Conservation (phyloP, 345 rosid genomes). For the Eucalyptus urophylla region DNA sequence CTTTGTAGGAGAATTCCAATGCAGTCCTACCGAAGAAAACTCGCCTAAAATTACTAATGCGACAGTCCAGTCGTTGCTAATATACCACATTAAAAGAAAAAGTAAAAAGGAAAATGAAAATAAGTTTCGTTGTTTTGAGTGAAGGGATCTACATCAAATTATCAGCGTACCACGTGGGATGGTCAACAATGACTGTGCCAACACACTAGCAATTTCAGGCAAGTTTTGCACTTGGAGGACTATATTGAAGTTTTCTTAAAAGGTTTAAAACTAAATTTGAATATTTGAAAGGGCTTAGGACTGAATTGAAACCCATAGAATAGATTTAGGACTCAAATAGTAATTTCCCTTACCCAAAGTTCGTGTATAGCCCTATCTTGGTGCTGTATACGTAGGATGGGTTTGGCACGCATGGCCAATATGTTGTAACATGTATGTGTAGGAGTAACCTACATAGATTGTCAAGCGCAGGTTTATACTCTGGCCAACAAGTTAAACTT, state of each 20-base stretch:
- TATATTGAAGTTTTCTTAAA: not conserved
- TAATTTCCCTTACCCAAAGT: not conserved
- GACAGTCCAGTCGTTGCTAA: accelerated
- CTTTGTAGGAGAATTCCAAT: not conserved
- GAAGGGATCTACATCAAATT: not conserved
- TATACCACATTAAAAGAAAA: not conserved
- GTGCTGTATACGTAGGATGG: not conserved
- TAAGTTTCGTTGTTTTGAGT: not conserved
- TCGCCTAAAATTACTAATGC: not conserved
- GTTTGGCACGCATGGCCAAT: not conserved
- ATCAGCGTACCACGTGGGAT: accelerated
- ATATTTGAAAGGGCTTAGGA: not conserved
- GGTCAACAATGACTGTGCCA: not conserved
- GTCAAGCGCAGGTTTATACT: not conserved
- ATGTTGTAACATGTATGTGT: not conserved
- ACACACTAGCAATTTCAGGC: not conserved
- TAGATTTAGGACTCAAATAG: not conserved
- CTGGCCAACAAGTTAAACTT: not conserved
- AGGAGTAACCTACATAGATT: not conserved
- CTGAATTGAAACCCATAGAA: not conserved
- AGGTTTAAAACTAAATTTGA: not conserved
- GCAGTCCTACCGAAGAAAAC: not conserved
- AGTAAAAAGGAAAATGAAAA: not conserved
- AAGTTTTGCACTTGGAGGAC: not conserved
- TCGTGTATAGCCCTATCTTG: not conserved